Conservation (phyloP, 2,329 filamentous ascomycete species). For the Stagonosporopsis cucurbitacearum region DNA sequence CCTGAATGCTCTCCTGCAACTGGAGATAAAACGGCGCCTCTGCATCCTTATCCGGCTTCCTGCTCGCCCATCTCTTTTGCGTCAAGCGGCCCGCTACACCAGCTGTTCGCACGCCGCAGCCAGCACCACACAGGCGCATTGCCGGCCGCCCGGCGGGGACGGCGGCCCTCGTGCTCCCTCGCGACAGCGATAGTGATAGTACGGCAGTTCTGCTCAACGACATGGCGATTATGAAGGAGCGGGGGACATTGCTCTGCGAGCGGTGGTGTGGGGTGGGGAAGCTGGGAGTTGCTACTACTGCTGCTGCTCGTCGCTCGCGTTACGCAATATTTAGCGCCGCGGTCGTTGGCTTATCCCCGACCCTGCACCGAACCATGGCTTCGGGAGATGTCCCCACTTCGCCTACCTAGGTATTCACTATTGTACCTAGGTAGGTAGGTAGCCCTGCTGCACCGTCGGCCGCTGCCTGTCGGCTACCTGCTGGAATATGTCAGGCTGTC, state of each 20-base stretch:
- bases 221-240: constrained; percentile 33
- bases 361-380: background rate
- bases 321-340: constrained; percentile 15
- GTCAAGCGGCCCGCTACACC: constrained; percentile 24
- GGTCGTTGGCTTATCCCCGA: constrained; percentile 11
- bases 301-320: too few relatives aligned
- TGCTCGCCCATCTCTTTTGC: constrained; percentile 48
- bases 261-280: constrained; percentile 19
- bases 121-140: constrained; percentile 1
- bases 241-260: constrained; percentile 21
- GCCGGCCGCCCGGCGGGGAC: constrained; percentile 6
- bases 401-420: background rate
- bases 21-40: constrained; percentile 64
- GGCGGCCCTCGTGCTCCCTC: constrained; percentile 1
- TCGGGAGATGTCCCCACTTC: background rate
- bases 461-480: too few relatives aligned
- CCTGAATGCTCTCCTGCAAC: constrained; percentile 66
- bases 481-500: too few relatives aligned
- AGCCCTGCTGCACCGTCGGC: too few relatives aligned
- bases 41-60: constrained; percentile 27
- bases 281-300: constrained; percentile 4
- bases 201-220: constrained; percentile 35
- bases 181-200: constrained; percentile 29
- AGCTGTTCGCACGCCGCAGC: constrained; percentile 14
- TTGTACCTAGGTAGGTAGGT: too few relatives aligned